Percentiles rank a stretch among this genome's conserved stretches.
Conservation (phyloP, 768 basidiomycete genomes). For the Auricularia sp. region DNA sequence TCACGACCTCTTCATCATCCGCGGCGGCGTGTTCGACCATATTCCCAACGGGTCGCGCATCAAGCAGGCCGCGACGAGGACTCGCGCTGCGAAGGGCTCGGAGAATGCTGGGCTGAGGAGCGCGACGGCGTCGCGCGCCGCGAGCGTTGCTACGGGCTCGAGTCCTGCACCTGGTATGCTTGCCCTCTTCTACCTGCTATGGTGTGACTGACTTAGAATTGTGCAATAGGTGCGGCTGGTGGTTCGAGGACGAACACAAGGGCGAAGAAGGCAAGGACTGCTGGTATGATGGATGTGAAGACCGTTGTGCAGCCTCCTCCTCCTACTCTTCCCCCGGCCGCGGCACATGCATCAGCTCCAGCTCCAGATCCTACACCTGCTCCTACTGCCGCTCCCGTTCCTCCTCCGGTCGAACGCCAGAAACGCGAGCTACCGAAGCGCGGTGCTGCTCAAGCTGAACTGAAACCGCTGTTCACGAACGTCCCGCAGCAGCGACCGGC, state of each 20-base stretch:
- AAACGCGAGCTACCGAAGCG: background rate
- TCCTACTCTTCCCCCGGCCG: background rate
- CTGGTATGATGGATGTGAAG: too few species aligned
- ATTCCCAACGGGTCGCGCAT: background rate
- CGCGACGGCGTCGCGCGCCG: background rate
- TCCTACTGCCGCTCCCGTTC: background rate
- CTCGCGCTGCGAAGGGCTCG: background rate
- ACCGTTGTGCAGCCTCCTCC: too few species aligned
- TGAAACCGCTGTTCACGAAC: background rate
- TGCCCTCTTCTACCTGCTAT: background rate
- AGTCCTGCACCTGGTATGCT: background rate
- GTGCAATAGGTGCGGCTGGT: background rate
- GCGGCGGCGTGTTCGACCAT: background rate
- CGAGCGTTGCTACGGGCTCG: background rate
- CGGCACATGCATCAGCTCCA: background rate
- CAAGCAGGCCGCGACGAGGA: background rate
- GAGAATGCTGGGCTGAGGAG: background rate
- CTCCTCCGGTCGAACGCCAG: background rate
- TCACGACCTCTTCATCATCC: background rate
- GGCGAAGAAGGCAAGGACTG: background rate
- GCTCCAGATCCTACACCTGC: background rate
- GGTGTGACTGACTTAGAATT: background rate
- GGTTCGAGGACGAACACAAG: background rate
- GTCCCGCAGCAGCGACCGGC: background rate
- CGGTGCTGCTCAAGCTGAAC: background rate